Evolutionary conservation across 345 rosid genomes (phyloP), one percentile per base, ranked within the genome.

Genomic region (Citrus reticulata): DNA sequence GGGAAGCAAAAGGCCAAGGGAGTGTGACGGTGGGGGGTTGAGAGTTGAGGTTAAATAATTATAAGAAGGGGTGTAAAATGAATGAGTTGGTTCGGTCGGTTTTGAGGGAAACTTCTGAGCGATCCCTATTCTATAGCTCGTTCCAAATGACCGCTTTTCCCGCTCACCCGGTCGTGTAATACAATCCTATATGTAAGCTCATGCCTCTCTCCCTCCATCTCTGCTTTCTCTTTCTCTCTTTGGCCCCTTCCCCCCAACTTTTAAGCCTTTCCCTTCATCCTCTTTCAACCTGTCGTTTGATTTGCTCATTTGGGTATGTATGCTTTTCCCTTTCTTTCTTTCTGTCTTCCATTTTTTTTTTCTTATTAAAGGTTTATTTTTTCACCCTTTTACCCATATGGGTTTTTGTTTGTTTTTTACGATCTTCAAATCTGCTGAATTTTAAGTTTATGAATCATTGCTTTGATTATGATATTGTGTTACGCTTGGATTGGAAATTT

Each of bases 71-170:
- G 34, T 30, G 73, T 63, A 70, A 71, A 51, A 71, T 71, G 74
- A 51, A 71, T 40, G 81, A 68, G 84, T 77, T 66, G 74, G 79
- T 75, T 61, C 65, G 84, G 79, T 64, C 77, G 80, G 77, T 78
- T 72, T 81, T 64, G 34, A 29, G 78, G 74, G 51, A 34, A 65
- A 46, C 74, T 76, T 61, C 29, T 37, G 66, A 78, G 78, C 68
- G 82, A 86, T 82, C 81, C 90, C 89, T 86, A 86, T 84, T 87
- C 89, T 87, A 87, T 13, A 83, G 89, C 86, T 81, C 77, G 73
- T 59, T 81, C 75, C 73, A 75, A 68, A 68, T 59, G 81, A 73
- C 89, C 95, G 88, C 77, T 79, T 88, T 83, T 89, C 6, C 42
- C 86, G 92, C 86, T 89, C 84, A 74, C 84, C 91, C 91, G 81